Evolutionary conservation across 495 filamentous ascomycete genomes (phyloP).

Genomic region (Lepidopterella palustris): DNA sequence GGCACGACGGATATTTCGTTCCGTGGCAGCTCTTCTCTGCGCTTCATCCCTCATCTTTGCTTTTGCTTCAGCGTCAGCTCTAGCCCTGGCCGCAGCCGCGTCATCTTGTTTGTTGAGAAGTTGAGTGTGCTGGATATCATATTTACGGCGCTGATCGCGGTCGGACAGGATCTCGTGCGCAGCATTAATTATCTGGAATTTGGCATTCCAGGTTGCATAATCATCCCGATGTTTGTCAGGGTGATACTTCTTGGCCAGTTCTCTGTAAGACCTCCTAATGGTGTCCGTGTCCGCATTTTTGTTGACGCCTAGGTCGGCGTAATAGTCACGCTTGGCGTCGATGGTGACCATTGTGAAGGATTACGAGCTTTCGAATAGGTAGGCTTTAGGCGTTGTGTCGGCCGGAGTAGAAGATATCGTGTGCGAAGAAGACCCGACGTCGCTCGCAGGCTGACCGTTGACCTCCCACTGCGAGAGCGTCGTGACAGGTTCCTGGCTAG

Average conservation of each 20-base stretch:
- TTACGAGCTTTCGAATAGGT: too few relatives aligned
- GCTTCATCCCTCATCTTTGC: too few relatives aligned
- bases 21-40: too few relatives aligned
- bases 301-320: constrained; percentile 69
- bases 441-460: too few relatives aligned
- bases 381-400: too few relatives aligned
- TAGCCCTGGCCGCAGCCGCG: constrained; percentile 13
- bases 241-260: constrained; percentile 78
- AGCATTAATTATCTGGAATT: constrained; percentile 77
- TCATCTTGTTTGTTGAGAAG: constrained; percentile 50
- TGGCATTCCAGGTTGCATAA: constrained; percentile 67
- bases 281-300: constrained; percentile 58
- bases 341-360: constrained; percentile 35
- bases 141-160: constrained; percentile 57
- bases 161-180: constrained; percentile 80
- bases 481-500: too few relatives aligned
- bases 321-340: constrained; percentile 59
- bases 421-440: too few relatives aligned
- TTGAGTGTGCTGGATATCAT: too few relatives aligned
- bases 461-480: too few relatives aligned
- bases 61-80: constrained; percentile 38
- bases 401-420: too few relatives aligned
- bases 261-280: constrained; percentile 79
- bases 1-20: constrained; percentile 35
- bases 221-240: constrained; percentile 83